phyloP scores from a whole-genome alignment of 805 yeast genomes.

The Candida sithepensis region DNA sequence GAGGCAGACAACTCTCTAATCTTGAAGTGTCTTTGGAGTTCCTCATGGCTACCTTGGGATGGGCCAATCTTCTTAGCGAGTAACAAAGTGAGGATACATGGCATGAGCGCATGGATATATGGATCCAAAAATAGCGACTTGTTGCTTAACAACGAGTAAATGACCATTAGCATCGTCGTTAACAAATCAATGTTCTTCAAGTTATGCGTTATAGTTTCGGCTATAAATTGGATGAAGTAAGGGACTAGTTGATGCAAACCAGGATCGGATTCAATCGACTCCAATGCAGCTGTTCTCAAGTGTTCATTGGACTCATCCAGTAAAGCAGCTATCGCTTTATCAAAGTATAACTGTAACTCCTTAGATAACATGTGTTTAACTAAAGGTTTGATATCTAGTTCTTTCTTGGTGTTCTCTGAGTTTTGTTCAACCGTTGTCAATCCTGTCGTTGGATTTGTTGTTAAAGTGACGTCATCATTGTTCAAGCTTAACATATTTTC shows the following conservation, averaged over 20 bases:
- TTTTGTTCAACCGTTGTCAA: slow-evolving; percentile 26
- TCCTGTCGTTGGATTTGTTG: slow-evolving; percentile 28
- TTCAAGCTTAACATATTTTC: slow-evolving; percentile 55
- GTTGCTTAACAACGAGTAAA: slow-evolving; percentile 79
- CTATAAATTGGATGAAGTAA: slow-evolving; percentile 91
- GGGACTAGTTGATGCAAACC: slow-evolving; percentile 97
- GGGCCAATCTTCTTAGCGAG: slow-evolving; percentile 85
- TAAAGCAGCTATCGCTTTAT: slow-evolving; percentile 79
- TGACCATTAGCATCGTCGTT: slow-evolving; percentile 83
- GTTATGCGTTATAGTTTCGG: slow-evolving; percentile 91
- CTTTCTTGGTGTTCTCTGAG: slow-evolving; percentile 35
- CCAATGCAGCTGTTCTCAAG: slow-evolving; percentile 74
- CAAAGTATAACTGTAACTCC: slow-evolving; percentile 90
- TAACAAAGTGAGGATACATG: slow-evolving; percentile 86
- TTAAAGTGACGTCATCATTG: slow-evolving; percentile 36
- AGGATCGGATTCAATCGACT: slow-evolving; percentile 84
- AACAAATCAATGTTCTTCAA: slow-evolving; percentile 66
- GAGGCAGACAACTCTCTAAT: slow-evolving; percentile 88
- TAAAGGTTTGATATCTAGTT: slow-evolving; percentile 73
- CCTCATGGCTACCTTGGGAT: slow-evolving; percentile 18
- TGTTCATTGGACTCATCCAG: slow-evolving; percentile 53
- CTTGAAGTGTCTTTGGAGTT: slow-evolving; percentile 40
- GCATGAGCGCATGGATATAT: slow-evolving; percentile 93
- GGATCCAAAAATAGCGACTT: slow-evolving; percentile 88
- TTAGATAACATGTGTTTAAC: slow-evolving; percentile 94